Evolutionary conservation across 1,284 basidiomycete genomes (phyloP).

Genomic region (Sanguinoderma infundibulare): DNA sequence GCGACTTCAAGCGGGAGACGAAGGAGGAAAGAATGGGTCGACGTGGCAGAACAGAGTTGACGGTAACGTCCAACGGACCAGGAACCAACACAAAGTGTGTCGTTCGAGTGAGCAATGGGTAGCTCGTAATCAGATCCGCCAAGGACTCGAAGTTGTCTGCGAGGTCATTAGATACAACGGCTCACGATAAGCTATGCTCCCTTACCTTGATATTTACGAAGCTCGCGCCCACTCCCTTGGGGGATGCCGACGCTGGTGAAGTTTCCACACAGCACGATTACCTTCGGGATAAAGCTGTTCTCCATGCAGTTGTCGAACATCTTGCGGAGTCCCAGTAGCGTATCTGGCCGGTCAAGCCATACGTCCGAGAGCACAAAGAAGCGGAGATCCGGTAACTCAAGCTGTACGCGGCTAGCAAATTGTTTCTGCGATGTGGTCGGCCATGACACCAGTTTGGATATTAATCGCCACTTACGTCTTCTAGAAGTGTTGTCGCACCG

Average conservation of each 20-base stretch:
- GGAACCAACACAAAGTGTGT: slow-evolving; percentile 96
- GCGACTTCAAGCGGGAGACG: slow-evolving; percentile 66
- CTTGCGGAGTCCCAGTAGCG: slow-evolving; percentile 77
- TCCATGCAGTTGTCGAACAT: slow-evolving; percentile 94
- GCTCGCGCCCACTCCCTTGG: slow-evolving; percentile 77
- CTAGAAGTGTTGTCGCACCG: slow-evolving; percentile 88
- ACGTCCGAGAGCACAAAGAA: slow-evolving; percentile 97
- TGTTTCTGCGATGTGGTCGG: slow-evolving; percentile 49
- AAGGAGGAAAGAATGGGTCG: slow-evolving; percentile 80
- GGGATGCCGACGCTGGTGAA: slow-evolving; percentile 86
- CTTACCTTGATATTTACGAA: slow-evolving; percentile 85
- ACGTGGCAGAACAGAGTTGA: slow-evolving; percentile 79
- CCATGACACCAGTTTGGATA: not conserved
- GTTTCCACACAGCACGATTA: slow-evolving; percentile 94
- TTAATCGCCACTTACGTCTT: slow-evolving; percentile 72
- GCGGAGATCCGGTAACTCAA: slow-evolving; percentile 76
- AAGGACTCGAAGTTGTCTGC: slow-evolving; percentile 86
- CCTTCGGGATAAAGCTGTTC: slow-evolving; percentile 82
- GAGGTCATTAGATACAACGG: not conserved
- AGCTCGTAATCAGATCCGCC: slow-evolving; percentile 83
- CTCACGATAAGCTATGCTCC: not conserved
- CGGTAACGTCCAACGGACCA: slow-evolving; percentile 88
- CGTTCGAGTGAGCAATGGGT: slow-evolving; percentile 74
- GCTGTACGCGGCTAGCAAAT: slow-evolving; percentile 61
- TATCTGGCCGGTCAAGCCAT: slow-evolving; percentile 90